Conservation (phyloP, 2,329 filamentous ascomycete species). For the Phialophora verrucosa region DNA sequence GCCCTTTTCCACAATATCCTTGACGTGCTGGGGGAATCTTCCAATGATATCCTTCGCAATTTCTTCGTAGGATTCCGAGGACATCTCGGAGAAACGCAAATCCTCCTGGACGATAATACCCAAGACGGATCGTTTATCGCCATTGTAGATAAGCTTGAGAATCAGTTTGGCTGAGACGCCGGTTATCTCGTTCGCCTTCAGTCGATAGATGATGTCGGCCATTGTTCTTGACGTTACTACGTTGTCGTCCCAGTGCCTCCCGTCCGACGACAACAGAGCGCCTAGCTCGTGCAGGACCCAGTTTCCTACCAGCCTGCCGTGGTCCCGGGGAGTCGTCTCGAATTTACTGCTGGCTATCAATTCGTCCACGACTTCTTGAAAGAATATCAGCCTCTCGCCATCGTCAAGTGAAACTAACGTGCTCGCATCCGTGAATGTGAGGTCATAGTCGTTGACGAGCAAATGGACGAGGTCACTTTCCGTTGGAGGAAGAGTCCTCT, state of each 20-base stretch:
- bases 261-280: conserved; percentile 63
- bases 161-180: conserved; percentile 66
- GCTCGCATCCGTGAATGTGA: conserved; percentile 82
- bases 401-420: conserved; percentile 78
- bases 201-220: conserved; percentile 53
- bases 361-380: conserved; percentile 56
- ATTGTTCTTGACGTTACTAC: conserved; percentile 51
- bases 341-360: conserved; percentile 41
- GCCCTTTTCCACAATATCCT: conserved; percentile 63
- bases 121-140: conserved; percentile 55
- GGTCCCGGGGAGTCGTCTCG: conserved; percentile 41
- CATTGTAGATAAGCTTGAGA: conserved; percentile 61
- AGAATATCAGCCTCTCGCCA: conserved; percentile 81
- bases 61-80: conserved; percentile 60
- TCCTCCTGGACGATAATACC: conserved; percentile 64
- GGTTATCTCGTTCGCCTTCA: conserved; percentile 55
- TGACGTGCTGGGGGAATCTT: conserved; percentile 63
- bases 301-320: conserved; percentile 62
- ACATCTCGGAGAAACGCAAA: conserved; percentile 61
- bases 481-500: conserved; percentile 67
- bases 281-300: conserved; percentile 79
- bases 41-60: conserved; percentile 61
- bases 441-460: conserved; percentile 66
- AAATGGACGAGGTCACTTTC: conserved; percentile 73
- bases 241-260: conserved; percentile 50